phyloP scores from a whole-genome alignment of 2,329 filamentous ascomycete species.

The Helotiales sp. region DNA sequence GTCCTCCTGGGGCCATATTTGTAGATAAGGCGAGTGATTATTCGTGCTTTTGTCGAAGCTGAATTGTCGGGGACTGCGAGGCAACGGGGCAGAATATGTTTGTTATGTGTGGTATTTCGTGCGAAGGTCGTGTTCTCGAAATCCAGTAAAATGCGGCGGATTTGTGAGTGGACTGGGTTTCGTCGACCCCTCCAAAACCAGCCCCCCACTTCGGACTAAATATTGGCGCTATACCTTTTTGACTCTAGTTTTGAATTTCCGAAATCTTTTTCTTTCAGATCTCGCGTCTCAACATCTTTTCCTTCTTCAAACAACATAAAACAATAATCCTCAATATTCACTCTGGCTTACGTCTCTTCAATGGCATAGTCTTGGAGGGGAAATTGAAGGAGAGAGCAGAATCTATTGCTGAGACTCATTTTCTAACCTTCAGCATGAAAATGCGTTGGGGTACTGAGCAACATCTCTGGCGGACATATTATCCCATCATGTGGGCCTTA shows the following conservation, averaged over 20 bases:
- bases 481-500: constrained; percentile 4
- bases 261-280: constrained; percentile 14
- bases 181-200: too few species aligned
- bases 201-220: too few species aligned
- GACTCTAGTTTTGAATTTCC: too few species aligned
- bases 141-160: constrained; percentile 19
- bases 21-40: constrained; percentile 5
- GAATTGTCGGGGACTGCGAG: background rate
- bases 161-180: constrained; percentile 13
- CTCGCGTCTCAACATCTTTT: constrained; percentile 23
- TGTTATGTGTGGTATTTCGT: background rate
- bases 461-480: constrained; percentile 1
- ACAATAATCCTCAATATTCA: constrained; percentile 65
- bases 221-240: too few species aligned
- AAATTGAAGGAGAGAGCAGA: constrained; percentile 65
- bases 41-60: constrained; percentile 5
- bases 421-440: constrained; percentile 48
- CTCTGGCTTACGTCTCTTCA: constrained; percentile 59
- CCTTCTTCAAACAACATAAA: constrained; percentile 42
- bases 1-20: constrained; percentile 51
- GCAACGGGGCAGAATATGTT: background rate
- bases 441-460: constrained; percentile 31
- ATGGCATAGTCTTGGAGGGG: constrained; percentile 65
- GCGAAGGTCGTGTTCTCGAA: background rate
- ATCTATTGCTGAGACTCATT: constrained; percentile 56